phyloP scores from a whole-genome alignment of 169 alveolate species.

The Perkinsus marinus region DNA sequence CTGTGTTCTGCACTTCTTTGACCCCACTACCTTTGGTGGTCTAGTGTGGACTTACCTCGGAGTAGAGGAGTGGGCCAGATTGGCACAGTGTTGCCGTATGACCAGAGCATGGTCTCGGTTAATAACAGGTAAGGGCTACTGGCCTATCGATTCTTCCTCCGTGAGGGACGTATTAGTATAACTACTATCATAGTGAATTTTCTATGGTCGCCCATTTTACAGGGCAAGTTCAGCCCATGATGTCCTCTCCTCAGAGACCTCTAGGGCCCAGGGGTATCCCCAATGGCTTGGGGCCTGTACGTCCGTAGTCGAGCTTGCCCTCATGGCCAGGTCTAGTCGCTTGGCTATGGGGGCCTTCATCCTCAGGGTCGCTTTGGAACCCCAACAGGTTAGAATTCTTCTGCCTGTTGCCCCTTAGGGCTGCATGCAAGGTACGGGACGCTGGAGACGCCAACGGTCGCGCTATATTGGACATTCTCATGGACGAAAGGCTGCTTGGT shows the following conservation, averaged over 20 bases:
- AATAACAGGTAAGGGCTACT: background rate
- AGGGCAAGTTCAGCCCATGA: background rate
- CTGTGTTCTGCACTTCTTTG: too few relatives aligned
- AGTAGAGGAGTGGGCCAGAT: background rate
- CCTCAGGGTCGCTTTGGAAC: background rate
- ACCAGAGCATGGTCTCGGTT: background rate
- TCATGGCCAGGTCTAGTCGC: background rate
- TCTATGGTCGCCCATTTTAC: too few relatives aligned
- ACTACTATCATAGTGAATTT: too few relatives aligned
- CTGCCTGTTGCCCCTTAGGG: background rate
- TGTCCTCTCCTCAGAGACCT: background rate
- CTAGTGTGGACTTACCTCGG: background rate
- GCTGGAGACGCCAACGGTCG: background rate
- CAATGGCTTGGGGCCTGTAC: background rate
- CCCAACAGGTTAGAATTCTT: background rate
- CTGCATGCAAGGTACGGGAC: background rate
- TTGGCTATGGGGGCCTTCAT: background rate
- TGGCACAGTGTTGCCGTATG: background rate
- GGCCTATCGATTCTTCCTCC: too few relatives aligned
- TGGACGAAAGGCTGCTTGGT: background rate
- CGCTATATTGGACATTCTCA: background rate
- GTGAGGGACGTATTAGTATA: too few relatives aligned
- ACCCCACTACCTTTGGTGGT: too few relatives aligned
- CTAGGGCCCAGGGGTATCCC: background rate
- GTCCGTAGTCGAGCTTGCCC: background rate